Percentiles rank a stretch among this genome's conserved stretches.
phyloP scores from a whole-genome alignment of 2,329 filamentous ascomycete genomes.

The Talaromyces sp. region DNA sequence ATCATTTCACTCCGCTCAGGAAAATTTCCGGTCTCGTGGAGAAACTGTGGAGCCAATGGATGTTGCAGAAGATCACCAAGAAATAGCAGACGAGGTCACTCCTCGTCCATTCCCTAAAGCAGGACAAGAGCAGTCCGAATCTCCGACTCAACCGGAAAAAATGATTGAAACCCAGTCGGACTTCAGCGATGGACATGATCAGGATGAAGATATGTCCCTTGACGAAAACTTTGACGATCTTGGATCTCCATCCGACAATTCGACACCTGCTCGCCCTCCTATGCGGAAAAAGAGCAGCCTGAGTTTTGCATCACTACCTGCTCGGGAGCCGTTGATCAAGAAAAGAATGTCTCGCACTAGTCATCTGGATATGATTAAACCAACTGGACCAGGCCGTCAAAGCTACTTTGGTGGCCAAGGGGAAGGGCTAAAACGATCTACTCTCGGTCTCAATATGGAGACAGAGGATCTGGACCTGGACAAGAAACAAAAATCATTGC shows the following conservation, averaged over 20 bases:
- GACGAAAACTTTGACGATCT: constrained; percentile 41
- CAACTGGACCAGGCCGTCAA: constrained; percentile 47
- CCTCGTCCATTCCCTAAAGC: constrained; percentile 12
- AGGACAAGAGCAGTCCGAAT: constrained; percentile 10
- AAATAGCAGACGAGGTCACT: constrained; percentile 15
- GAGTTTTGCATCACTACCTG: constrained; percentile 88
- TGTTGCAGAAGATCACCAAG: constrained; percentile 22
- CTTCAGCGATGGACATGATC: constrained; percentile 17
- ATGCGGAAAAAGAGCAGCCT: constrained; percentile 84
- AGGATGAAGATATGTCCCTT: constrained; percentile 25
- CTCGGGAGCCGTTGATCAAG: constrained; percentile 76
- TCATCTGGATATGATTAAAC: constrained; percentile 62
- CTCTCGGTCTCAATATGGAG: constrained; percentile 24
- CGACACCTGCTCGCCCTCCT: constrained; percentile 55
- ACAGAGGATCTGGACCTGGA: constrained; percentile 45
- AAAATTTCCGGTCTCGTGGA: constrained; percentile 30
- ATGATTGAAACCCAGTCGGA: constrained; percentile 1
- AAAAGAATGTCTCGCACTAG: constrained; percentile 78
- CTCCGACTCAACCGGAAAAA: constrained; percentile 17
- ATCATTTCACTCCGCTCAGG: constrained; percentile 45
- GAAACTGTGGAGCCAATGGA: constrained; percentile 35
- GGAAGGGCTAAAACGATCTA: constrained; percentile 49
- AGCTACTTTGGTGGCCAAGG: constrained; percentile 72
- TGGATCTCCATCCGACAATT: constrained; percentile 44
- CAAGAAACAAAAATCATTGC: constrained; percentile 51